Evolutionary conservation across 1,139 yeast genomes (phyloP).

Genomic region (Pichia sp.): DNA sequence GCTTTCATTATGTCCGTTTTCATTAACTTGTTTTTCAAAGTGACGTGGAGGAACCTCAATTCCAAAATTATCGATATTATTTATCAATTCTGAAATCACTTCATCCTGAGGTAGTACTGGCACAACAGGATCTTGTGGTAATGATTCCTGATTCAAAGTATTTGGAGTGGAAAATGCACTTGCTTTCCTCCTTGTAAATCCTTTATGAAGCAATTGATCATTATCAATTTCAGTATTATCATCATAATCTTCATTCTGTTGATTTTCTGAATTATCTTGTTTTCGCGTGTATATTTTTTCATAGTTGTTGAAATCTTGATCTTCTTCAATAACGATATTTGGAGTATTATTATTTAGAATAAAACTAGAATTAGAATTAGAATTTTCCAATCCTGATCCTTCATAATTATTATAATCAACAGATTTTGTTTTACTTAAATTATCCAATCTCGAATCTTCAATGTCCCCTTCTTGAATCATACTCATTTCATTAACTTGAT

Average conservation of each 20-base stretch:
- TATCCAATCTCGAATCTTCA: conserved; percentile 9
- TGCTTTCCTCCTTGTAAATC: conserved; percentile 20
- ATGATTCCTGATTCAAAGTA: background rate
- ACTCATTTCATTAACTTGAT: conserved; percentile 22
- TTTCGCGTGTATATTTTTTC: no score
- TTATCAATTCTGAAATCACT: conserved; percentile 4
- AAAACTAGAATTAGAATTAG: no score
- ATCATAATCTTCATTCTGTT: background rate
- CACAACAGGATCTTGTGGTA: conserved; percentile 2
- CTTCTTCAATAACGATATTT: background rate
- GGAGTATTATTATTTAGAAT: background rate
- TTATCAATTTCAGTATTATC: conserved; percentile 18
- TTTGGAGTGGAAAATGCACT: conserved; percentile 19
- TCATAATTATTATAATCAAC: no score
- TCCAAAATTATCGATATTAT: conserved; percentile 8
- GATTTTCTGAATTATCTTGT: background rate
- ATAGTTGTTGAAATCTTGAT: no score
- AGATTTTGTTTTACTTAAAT: background rate
- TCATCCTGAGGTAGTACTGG: background rate
- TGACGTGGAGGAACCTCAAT: conserved; percentile 10
- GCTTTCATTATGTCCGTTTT: background rate
- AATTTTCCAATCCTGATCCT: background rate
- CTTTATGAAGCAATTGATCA: conserved; percentile 6
- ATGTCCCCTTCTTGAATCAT: conserved; percentile 25
- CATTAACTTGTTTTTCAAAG: conserved; percentile 3